phyloP scores from a whole-genome alignment of 2,329 filamentous ascomycete genomes.

The Gaeumannomyces tritici region DNA sequence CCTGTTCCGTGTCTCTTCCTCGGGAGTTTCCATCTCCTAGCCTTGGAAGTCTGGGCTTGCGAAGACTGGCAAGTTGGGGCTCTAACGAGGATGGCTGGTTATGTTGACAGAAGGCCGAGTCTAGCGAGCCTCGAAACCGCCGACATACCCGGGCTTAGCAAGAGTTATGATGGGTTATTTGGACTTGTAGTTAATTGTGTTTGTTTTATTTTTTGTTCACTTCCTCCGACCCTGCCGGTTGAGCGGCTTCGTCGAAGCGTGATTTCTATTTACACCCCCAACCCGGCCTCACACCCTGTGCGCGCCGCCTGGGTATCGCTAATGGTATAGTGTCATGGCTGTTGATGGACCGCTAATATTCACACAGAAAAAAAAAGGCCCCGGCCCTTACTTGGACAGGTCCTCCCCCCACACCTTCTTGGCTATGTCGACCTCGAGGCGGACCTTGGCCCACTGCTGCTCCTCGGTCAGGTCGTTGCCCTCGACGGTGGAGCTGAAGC shows the following conservation, averaged over 20 bases:
- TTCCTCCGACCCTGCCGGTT: background rate
- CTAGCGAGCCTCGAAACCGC: background rate
- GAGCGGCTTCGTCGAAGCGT: background rate
- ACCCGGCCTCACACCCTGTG: background rate
- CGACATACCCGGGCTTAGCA: no score
- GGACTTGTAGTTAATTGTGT: no score
- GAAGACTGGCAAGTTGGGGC: background rate
- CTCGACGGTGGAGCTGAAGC: constrained; percentile 46
- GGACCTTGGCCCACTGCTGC: constrained; percentile 48
- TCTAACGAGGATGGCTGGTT: background rate
- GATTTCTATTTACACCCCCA: background rate
- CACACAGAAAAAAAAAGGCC: background rate
- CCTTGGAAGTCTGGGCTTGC: background rate
- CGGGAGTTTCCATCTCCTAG: background rate
- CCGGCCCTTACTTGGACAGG: background rate
- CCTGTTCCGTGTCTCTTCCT: background rate
- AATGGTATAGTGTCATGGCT: background rate
- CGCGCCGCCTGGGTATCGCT: background rate
- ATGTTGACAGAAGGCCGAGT: no score
- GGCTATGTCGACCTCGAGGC: constrained; percentile 44
- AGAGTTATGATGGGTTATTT: no score
- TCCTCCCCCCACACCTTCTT: constrained; percentile 43
- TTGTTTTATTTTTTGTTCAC: background rate
- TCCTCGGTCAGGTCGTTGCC: constrained; percentile 46
- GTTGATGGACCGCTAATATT: background rate